A percentile compares a stretch with the other conserved stretches of the same genome.
Evolutionary conservation across 1,284 basidiomycete species (phyloP).

Genomic region (Ceratobasidium papillatum): DNA sequence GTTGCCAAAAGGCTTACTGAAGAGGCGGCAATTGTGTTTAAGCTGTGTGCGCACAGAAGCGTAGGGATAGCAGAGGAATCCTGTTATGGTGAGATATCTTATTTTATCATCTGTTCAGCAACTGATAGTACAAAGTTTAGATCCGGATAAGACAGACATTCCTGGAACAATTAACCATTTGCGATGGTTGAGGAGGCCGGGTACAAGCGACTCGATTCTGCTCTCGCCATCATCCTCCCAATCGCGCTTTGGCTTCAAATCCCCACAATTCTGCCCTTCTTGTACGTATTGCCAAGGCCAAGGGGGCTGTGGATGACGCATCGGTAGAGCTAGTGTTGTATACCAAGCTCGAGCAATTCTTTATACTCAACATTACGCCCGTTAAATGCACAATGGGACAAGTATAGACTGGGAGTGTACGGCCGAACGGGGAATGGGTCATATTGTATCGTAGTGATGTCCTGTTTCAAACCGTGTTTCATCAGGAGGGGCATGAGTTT

Average conservation of each 20-base stretch:
- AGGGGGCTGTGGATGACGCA: not conserved
- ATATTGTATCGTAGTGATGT: not conserved
- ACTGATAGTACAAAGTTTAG: slow-evolving; percentile 47
- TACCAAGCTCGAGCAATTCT: not conserved
- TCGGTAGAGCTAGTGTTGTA: not conserved
- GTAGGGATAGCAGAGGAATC: not conserved
- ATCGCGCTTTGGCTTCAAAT: not conserved
- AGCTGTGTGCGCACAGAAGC: not conserved
- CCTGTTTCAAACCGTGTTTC: not conserved
- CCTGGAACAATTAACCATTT: slow-evolving; percentile 31
- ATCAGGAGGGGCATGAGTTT: not conserved
- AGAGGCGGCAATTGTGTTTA: not conserved
- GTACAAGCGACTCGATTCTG: slow-evolving; percentile 47
- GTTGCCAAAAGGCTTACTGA: too few relatives aligned
- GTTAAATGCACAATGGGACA: not conserved
- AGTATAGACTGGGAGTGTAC: not conserved
- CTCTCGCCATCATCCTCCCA: slow-evolving; percentile 35
- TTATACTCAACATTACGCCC: slow-evolving; percentile 1
- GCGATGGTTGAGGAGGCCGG: slow-evolving; percentile 36
- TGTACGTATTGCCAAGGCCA: not conserved
- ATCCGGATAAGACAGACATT: slow-evolving; percentile 48
- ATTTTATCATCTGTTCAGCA: not conserved
- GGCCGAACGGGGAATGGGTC: not conserved
- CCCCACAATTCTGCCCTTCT: not conserved
- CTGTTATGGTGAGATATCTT: slow-evolving; percentile 2